Evolutionary conservation across 2,329 filamentous ascomycete genomes (phyloP), one percentile per base, ranked within the genome.

Genomic region (Cordyceps javanica): DNA sequence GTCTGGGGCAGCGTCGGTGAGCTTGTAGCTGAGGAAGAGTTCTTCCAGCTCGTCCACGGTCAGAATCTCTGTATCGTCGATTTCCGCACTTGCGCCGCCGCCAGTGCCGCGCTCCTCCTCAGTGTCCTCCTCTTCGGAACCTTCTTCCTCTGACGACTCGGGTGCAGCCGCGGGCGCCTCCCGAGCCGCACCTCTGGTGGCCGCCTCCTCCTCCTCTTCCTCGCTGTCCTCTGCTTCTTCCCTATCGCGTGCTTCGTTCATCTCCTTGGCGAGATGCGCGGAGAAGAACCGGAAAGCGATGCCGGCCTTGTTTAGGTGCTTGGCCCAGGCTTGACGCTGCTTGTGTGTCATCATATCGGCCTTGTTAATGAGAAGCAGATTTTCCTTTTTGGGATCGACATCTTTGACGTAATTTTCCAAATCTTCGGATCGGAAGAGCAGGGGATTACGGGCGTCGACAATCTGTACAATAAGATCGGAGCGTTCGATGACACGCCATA

Each of bases 211-310:
- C n/a, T 74, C 68, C 8, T 69, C 63, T 10, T 45, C 19, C 9
- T 46, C 38, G 7, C 30, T 10, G 77, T 78, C 5, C 71, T 41
- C 75, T 2, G 77, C 79, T 9, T 77, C 75, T 25, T 80, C 78
- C 4, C 82, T 71, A 23, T 84, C 79, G 53, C 83, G 80, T 36
- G 86, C 83, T 69, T 97, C 92, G 61, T 91, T 94, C 71, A 86
- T 77, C 73, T 97, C 91, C 72, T 95, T 96, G 11, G 94, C 94
- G 59, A 99, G 73, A 60, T 89, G 86, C 1, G 94, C 94, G 1
- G 95, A 99, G 78, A 99, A 99, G 77, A 97, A 99, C 66, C 88
- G 89, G 78, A 94, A 99, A 55, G 89, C 85, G 68, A 99, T 95
- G 28, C 86, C 85, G 26, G 88, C 84, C 64, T 85, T 78, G 64